Conservation (phyloP, 1,139 yeast genomes). For the Debaryomyces singareniensis region DNA sequence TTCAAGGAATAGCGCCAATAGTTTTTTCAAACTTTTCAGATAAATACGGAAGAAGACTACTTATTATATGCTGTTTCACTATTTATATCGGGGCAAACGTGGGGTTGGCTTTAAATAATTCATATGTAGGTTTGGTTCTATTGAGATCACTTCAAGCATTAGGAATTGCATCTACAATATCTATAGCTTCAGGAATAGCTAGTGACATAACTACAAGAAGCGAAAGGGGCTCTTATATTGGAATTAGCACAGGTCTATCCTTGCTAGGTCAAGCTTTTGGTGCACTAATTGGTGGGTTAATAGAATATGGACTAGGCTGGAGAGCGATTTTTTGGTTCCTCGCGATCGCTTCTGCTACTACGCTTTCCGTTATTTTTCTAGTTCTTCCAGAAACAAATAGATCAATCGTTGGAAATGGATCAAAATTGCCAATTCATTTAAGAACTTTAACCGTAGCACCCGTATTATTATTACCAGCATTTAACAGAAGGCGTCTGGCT, state of each 20-base stretch:
- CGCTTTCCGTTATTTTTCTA: constrained; percentile 29
- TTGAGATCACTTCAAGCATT: constrained; percentile 36
- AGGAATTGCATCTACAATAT: constrained; percentile 35
- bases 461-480: constrained; percentile 17
- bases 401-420: constrained; percentile 61
- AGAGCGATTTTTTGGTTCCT: constrained; percentile 72
- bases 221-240: constrained; percentile 62
- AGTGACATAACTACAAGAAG: constrained; percentile 55
- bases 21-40: constrained; percentile 64
- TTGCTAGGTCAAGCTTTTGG: constrained; percentile 72
- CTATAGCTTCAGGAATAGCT: constrained; percentile 34
- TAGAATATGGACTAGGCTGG: constrained; percentile 61
- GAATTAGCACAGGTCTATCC: constrained; percentile 57
- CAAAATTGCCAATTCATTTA: constrained; percentile 36
- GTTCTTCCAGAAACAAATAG: constrained; percentile 70
- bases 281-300: constrained; percentile 65
- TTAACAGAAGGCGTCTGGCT: constrained; percentile 11
- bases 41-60: constrained; percentile 61
- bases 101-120: constrained; percentile 29
- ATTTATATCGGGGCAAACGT: constrained; percentile 26
- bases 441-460: constrained; percentile 45
- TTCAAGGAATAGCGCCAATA: constrained; percentile 68
- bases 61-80: constrained; percentile 43
- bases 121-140: constrained; percentile 29
- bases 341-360: constrained; percentile 50